phyloP scores from a whole-genome alignment of 345 rosid species.

The Heritiera littoralis region DNA sequence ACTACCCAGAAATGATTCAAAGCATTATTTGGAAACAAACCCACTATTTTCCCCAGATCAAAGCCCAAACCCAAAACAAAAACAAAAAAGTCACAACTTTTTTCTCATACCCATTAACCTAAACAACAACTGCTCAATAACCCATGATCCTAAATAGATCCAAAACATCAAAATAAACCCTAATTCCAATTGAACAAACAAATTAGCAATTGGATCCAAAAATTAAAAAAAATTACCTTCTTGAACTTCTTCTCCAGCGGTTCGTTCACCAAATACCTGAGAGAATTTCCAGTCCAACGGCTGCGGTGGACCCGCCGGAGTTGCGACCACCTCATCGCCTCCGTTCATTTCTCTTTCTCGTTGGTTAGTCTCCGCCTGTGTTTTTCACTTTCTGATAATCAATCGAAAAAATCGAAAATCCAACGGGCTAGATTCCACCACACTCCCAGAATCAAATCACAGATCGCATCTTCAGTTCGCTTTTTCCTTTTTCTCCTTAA shows the following conservation, averaged over 20 bases:
- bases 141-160: conserved; percentile 64
- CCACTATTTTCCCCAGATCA: neutral
- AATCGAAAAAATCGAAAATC: conserved; percentile 9
- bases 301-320: conserved; percentile 45
- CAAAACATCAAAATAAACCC: conserved; percentile 46
- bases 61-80: neutral
- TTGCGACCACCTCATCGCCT: conserved; percentile 51
- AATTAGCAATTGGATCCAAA: conserved; percentile 50
- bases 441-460: conserved; percentile 20
- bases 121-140: conserved; percentile 35
- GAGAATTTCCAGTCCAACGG: conserved; percentile 95
- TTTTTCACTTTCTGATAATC: neutral
- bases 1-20: neutral
- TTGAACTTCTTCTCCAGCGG: conserved; percentile 95
- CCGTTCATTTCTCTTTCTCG: conserved; percentile 46
- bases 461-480: conserved; percentile 26
- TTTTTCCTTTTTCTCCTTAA: neutral
- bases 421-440: conserved; percentile 12
- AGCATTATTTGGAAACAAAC: neutral
- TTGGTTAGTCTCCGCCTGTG: neutral
- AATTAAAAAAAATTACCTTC: conserved; percentile 48
- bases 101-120: conserved; percentile 24
- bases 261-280: conserved; percentile 96
- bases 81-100: neutral
- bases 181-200: conserved; percentile 22